Base-by-base conservation (phyloP, 2,329 filamentous ascomycete species). In the Colletotrichum echinochloae region DNA sequence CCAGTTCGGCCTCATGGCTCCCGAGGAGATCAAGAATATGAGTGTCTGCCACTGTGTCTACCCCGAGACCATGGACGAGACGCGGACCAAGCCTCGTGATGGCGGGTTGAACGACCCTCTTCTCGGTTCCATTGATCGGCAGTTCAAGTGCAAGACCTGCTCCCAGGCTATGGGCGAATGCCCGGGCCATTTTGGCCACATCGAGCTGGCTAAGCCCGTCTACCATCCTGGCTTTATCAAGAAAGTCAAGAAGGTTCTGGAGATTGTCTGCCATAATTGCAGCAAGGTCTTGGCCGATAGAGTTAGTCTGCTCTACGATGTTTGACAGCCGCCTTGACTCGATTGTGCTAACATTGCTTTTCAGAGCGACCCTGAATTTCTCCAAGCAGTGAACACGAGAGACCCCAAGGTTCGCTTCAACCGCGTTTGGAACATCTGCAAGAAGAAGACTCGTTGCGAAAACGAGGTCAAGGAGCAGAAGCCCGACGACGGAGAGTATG, bases 1-100 rank as follows among this genome's bases (percentile, higher is more conserved):
- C 78, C 97, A 99, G 87, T 99, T 99, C 80, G 96, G 96, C 79
- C 89, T 99, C 80, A 90, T 99, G 83, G 97, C 96, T 44, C 96
- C 96, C 33, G 96, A 99, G 81, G 97, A 99, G 86, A 97, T 98
- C 83, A 98, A 99, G 87, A 95, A 92, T 78, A 97, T 98, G 94
- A 98, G 95, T 83, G 95, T 98, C 74, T 93, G 91, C 76, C 94
- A 97, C 81, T 95, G 99, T 80, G 89, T 96, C 81, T 98, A 98
- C 80, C 95, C 96, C n/a, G 96, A 99, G 86, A 98, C 96, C 35
- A 98, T 99, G 96, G 96, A 99, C 79, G 96, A 99, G 83, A 92
- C 92, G 81, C 93, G 95, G 78, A 91, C 93, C 75, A 94, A 94
- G 80, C 96, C 96, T 74, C 94, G 96, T 76, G 92, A 96, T 73